Percentiles rank a stretch among this genome's conserved stretches.
These are phyloP conservation scores for Plasmodium vinckei DNA, from an alignment of 169 alveolate genomes.

Conservation along the genomic window DNA sequence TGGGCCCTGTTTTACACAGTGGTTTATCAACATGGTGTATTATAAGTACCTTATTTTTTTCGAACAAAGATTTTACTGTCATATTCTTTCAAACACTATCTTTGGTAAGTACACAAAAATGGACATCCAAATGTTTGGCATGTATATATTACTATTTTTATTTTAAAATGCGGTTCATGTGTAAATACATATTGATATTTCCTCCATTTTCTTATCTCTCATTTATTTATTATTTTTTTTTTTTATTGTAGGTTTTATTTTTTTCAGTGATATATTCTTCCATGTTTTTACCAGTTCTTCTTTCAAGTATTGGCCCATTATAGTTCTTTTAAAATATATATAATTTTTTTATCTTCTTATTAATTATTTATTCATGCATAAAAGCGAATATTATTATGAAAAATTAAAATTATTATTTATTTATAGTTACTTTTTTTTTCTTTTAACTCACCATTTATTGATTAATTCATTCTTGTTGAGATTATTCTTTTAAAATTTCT, in stretches of 20 bases:
- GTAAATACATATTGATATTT: too few relatives aligned
- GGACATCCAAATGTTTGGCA: too few relatives aligned
- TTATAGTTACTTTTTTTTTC: too few relatives aligned
- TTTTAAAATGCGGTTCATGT: not conserved
- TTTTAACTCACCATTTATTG: too few relatives aligned
- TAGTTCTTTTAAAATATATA: not conserved
- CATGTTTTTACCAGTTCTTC: conserved; percentile 58
- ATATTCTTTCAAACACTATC: conserved; percentile 88
- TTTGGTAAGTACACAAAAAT: conserved; percentile 70
- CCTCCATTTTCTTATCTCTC: too few relatives aligned
- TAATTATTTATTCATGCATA: not conserved
- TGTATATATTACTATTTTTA: too few relatives aligned
- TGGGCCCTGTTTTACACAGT: conserved; percentile 88
- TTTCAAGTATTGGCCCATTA: conserved; percentile 60
- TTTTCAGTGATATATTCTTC: conserved; percentile 42
- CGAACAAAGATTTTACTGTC: conserved; percentile 83
- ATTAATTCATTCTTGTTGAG: too few relatives aligned
- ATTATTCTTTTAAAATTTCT: too few relatives aligned
- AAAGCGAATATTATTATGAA: not conserved
- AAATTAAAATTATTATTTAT: too few relatives aligned
- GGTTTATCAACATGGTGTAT: conserved; percentile 88
- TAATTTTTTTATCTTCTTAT: conserved; percentile 1
- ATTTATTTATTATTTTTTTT: conserved; percentile 5
- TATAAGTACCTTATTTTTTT: conserved; percentile 83
- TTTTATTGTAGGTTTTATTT: conserved; percentile 33